Evolutionary conservation across 2,329 filamentous ascomycete genomes (phyloP).

Genomic region (Zymoseptoria tritici): DNA sequence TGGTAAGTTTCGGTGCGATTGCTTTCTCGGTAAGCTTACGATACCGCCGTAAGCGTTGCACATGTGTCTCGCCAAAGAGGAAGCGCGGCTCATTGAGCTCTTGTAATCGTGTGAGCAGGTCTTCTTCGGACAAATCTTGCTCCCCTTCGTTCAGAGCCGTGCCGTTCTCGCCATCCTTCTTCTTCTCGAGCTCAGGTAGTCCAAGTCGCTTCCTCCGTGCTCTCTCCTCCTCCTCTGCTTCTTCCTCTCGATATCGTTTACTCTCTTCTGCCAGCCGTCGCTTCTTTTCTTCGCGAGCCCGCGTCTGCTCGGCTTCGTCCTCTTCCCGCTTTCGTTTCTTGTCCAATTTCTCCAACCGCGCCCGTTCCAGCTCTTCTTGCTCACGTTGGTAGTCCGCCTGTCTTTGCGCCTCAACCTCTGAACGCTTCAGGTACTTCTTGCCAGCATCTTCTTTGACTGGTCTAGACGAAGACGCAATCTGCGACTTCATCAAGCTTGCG

Average conservation of each 20-base stretch:
- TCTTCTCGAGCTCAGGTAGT: constrained; percentile 61
- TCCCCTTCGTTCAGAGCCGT: constrained; percentile 28
- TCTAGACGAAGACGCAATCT: constrained; percentile 62
- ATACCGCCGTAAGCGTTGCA: constrained; percentile 62
- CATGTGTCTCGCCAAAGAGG: constrained; percentile 76
- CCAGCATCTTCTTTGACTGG: constrained; percentile 46
- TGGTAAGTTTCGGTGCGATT: constrained; percentile 42
- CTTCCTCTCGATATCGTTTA: constrained; percentile 58
- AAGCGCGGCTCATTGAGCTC: constrained; percentile 63
- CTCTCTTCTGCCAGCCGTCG: constrained; percentile 75
- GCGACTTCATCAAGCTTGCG: constrained; percentile 82
- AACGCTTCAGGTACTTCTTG: constrained; percentile 77
- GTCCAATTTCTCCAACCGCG: constrained; percentile 60
- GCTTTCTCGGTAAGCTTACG: constrained; percentile 49
- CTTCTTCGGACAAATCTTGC: constrained; percentile 64
- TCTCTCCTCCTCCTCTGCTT: constrained; percentile 66
- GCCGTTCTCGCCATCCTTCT: constrained; percentile 33
- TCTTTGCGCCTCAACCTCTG: constrained; percentile 77
- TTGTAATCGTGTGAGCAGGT: constrained; percentile 61
- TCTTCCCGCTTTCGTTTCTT: constrained; percentile 88
- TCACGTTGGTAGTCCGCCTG: constrained; percentile 73
- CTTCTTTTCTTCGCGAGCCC: constrained; percentile 72
- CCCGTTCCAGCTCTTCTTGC: constrained; percentile 64
- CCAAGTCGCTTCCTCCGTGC: constrained; percentile 68
- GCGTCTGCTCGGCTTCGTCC: constrained; percentile 64